phyloP scores from a whole-genome alignment of 768 basidiomycete genomes.

The Plicaturopsis crispa region DNA sequence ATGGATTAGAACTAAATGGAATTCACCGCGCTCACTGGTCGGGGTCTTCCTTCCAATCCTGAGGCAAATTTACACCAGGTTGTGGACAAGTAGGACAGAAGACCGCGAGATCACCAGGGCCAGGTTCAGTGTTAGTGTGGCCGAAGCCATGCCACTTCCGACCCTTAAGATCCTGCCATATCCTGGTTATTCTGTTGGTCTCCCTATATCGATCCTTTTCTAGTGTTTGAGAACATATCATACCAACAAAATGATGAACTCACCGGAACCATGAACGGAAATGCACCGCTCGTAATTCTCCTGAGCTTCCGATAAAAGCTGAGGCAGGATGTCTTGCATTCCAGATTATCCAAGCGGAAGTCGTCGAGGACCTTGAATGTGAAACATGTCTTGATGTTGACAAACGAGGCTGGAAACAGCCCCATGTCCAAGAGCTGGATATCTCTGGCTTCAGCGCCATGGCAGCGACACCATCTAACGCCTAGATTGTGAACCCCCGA shows the following conservation, averaged over 20 bases:
- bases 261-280: neutral
- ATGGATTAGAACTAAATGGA: neutral
- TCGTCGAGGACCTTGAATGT: slow-evolving; percentile 3
- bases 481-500: neutral
- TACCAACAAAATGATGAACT: no score
- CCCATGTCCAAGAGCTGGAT: neutral
- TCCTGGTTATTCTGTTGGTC: slow-evolving; percentile 6
- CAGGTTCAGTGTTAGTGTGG: neutral
- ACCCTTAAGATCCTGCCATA: slow-evolving; percentile 14
- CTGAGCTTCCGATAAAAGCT: slow-evolving; percentile 1
- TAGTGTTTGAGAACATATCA: no score
- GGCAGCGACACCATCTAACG: neutral
- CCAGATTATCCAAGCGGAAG: slow-evolving; percentile 1
- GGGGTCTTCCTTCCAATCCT: slow-evolving; percentile 5
- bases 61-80: slow-evolving; percentile 15
- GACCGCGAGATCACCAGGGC: slow-evolving; percentile 8
- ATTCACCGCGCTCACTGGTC: slow-evolving; percentile 8
- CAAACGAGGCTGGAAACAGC: slow-evolving; percentile 5
- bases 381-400: slow-evolving; percentile 4
- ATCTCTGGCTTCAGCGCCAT: neutral
- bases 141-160: slow-evolving; percentile 13
- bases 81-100: slow-evolving; percentile 21
- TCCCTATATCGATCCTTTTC: slow-evolving; percentile 12
- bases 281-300: neutral
- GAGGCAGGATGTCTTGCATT: neutral